Evolutionary conservation across 2,329 filamentous ascomycete species (phyloP).

Genomic region (Beauveria caledonica): DNA sequence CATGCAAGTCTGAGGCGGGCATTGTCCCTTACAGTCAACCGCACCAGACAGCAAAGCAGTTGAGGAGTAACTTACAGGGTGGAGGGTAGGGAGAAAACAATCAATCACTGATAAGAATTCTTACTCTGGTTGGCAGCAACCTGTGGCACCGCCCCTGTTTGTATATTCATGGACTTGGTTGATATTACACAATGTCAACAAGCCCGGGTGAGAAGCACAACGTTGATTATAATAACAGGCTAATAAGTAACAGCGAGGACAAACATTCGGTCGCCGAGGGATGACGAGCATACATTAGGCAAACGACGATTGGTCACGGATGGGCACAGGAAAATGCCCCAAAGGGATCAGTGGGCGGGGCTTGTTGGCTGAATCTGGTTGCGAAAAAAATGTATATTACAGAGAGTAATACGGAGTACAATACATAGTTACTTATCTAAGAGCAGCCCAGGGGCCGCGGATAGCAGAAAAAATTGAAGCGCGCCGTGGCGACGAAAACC

Average conservation of each 20-base stretch:
- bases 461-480: neutral
- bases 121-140: no score
- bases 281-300: constrained; percentile 5
- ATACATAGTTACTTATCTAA: no score
- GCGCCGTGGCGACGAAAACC: constrained; percentile 1
- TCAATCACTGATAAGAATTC: no score
- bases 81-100: no score
- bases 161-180: neutral
- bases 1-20: neutral
- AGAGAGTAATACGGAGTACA: no score
- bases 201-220: neutral
- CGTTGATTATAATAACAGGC: no score
- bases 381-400: neutral
- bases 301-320: neutral
- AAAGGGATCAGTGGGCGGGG: neutral
- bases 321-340: neutral
- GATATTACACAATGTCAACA: neutral
- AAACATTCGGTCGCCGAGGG: constrained; percentile 6
- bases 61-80: no score
- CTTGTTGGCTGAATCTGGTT: neutral
- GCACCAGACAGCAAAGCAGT: no score
- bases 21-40: neutral
- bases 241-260: neutral
- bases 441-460: neutral
- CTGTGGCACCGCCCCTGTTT: neutral